A percentile compares a stretch with the other conserved stretches of the same genome.
Evolutionary conservation across 495 filamentous ascomycete species (phyloP).

Genomic region (Penicillium paradoxum): DNA sequence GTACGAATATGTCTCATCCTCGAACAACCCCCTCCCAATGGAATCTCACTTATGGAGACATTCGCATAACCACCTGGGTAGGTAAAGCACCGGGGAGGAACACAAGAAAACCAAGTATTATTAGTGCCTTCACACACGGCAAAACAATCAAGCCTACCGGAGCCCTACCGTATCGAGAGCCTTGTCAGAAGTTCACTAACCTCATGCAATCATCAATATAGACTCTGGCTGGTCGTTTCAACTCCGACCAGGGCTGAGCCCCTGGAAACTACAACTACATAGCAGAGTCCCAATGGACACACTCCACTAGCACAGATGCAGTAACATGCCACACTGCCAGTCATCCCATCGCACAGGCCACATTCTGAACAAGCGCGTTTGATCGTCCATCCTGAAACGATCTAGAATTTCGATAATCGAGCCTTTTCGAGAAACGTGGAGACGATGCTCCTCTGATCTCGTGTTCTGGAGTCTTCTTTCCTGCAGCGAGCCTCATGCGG

Average conservation of each 20-base stretch:
- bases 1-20: slow-evolving; percentile 13
- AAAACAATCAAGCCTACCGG: background rate
- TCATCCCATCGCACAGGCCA: slow-evolving; percentile 14
- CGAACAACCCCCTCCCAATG: slow-evolving; percentile 2
- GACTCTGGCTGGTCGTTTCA: slow-evolving; percentile 19
- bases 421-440: slow-evolving; percentile 12
- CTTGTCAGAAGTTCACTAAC: background rate
- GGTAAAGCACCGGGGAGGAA: background rate
- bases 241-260: background rate
- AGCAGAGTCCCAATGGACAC: background rate
- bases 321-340: background rate
- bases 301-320: background rate
- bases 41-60: background rate
- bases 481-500: slow-evolving; percentile 14
- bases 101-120: background rate
- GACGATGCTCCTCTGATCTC: background rate
- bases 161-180: slow-evolving; percentile 1
- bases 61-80: background rate
- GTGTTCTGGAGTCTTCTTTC: background rate
- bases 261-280: background rate
- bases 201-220: slow-evolving; percentile 1
- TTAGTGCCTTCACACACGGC: background rate
- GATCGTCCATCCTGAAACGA: slow-evolving; percentile 40
- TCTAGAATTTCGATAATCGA: slow-evolving; percentile 31
- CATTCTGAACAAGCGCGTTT: slow-evolving; percentile 20